Conservation (phyloP, 2,329 filamentous ascomycete species). For the Fusarium piperis region DNA sequence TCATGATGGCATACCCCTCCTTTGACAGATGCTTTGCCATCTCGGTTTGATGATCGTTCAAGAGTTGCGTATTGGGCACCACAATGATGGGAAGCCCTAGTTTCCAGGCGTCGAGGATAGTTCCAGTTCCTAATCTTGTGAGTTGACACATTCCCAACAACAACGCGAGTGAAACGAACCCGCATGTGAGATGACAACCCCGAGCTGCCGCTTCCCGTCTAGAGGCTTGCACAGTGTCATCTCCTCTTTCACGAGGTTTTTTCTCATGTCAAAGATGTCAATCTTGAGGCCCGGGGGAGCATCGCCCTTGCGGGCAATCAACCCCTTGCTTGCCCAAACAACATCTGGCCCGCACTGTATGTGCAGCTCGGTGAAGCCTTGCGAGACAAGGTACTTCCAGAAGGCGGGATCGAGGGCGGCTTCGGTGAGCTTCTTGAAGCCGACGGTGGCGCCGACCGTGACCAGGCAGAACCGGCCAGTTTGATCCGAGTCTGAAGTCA, state of each 20-base stretch:
- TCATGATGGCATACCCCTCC: slow-evolving; percentile 81
- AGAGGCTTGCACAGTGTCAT: slow-evolving; percentile 65
- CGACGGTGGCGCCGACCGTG: slow-evolving; percentile 91
- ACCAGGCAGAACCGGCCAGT: slow-evolving; percentile 72
- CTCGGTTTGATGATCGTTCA: slow-evolving; percentile 92
- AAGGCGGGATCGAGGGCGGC: slow-evolving; percentile 72
- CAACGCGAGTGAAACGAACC: slow-evolving; percentile 61
- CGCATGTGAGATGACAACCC: slow-evolving; percentile 88
- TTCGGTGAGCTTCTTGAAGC: slow-evolving; percentile 77
- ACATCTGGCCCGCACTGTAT: slow-evolving; percentile 84
- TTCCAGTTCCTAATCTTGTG: slow-evolving; percentile 76
- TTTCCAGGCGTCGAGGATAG: slow-evolving; percentile 84
- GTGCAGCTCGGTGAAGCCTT: slow-evolving; percentile 75
- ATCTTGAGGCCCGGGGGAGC: slow-evolving; percentile 42
- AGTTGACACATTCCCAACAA: slow-evolving; percentile 1
- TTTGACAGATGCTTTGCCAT: slow-evolving; percentile 79
- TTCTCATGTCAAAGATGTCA: slow-evolving; percentile 46
- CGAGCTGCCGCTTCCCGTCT: slow-evolving; percentile 62
- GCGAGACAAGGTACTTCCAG: slow-evolving; percentile 65
- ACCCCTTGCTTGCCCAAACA: slow-evolving; percentile 42
- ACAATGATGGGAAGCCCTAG: slow-evolving; percentile 82
- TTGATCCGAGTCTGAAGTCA: background rate
- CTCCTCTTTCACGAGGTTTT: slow-evolving; percentile 50
- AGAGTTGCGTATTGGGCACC: slow-evolving; percentile 82
- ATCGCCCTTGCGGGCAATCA: slow-evolving; percentile 31